These are phyloP conservation scores for Zygosaccharomyces pseudorouxii DNA, from an alignment of 805 yeast genomes.

Conservation along the genomic window DNA sequence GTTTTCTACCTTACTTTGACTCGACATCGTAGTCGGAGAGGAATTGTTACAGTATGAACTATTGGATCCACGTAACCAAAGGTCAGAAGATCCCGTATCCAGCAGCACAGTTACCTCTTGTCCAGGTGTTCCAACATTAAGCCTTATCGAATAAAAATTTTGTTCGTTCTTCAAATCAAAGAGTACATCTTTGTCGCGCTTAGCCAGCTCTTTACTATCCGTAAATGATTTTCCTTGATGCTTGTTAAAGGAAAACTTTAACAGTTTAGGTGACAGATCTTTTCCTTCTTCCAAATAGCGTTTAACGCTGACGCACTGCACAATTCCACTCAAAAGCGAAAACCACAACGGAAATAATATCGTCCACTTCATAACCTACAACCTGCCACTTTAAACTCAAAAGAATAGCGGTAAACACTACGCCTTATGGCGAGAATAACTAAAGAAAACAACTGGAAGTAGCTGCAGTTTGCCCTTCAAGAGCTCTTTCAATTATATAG, in stretches of 20 bases:
- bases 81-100: slow-evolving; percentile 68
- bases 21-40: background rate
- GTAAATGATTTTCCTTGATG: slow-evolving; percentile 20
- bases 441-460: no score
- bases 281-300: background rate
- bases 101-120: slow-evolving; percentile 48
- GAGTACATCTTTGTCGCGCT: background rate
- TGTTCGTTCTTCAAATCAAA: slow-evolving; percentile 35
- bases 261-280: background rate
- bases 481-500: no score
- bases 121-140: slow-evolving; percentile 49
- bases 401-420: background rate
- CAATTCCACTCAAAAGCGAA: background rate
- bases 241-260: slow-evolving; percentile 24
- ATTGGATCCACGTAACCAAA: slow-evolving; percentile 46
- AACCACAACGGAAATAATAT: background rate
- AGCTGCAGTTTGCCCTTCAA: no score
- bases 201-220: slow-evolving; percentile 5
- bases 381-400: background rate
- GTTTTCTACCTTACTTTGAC: background rate
- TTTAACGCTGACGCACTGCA: background rate
- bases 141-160: slow-evolving; percentile 42
- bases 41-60: slow-evolving; percentile 43
- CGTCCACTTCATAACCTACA: background rate
- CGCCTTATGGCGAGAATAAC: no score